Percentiles rank a stretch among this genome's conserved stretches.
Evolutionary conservation across 495 filamentous ascomycete genomes (phyloP).

Genomic region (Antarctomyces pellizariae): DNA sequence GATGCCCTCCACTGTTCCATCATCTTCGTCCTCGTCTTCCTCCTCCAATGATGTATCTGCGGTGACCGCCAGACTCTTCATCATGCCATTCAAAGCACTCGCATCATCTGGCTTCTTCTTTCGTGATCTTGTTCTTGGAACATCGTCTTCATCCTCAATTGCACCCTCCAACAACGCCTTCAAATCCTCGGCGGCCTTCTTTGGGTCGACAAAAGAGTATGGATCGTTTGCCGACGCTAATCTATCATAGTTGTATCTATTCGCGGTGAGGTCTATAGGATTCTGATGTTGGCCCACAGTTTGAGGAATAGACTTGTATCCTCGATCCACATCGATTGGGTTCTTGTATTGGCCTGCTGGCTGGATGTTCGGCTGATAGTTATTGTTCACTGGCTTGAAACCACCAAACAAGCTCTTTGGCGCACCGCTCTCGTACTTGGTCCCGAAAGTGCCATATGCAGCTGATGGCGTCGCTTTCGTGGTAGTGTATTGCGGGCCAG

Average conservation of each 20-base stretch:
- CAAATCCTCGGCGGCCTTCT: constrained; percentile 60
- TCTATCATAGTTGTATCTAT: constrained; percentile 5
- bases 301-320: constrained; percentile 5
- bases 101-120: constrained; percentile 24
- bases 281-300: constrained; percentile 9
- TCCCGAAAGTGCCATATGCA: neutral
- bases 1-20: constrained; percentile 56
- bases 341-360: constrained; percentile 3
- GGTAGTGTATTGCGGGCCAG: neutral
- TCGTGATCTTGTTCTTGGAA: constrained; percentile 25
- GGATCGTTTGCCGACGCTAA: constrained; percentile 19
- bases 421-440: too few species aligned
- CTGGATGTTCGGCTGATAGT: neutral
- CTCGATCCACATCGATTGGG: constrained; percentile 5
- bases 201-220: constrained; percentile 48
- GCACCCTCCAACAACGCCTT: constrained; percentile 73
- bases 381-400: too few species aligned
- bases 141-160: constrained; percentile 61
- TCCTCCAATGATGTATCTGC: constrained; percentile 23
- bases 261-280: constrained; percentile 11
- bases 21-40: constrained; percentile 46
- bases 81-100: constrained; percentile 29
- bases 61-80: constrained; percentile 31
- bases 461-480: neutral
- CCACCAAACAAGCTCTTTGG: too few species aligned